phyloP scores from a whole-genome alignment of 192 early-diverging fungal species.

The Geranomyces variabilis region DNA sequence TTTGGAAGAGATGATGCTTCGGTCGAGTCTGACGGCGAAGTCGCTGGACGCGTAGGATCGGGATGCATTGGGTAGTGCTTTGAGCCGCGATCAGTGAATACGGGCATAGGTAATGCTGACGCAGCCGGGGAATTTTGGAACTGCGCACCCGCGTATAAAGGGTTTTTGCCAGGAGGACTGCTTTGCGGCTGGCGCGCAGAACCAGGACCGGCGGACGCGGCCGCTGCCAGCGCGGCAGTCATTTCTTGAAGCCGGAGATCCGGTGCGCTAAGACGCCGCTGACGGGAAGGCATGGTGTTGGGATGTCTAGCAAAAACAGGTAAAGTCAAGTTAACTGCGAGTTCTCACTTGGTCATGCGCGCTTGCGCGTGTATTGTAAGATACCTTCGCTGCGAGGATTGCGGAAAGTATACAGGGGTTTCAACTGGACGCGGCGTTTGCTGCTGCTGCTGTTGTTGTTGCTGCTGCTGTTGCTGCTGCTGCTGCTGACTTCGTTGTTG shows the following conservation, averaged over 20 bases:
- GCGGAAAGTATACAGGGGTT: constrained; percentile 15
- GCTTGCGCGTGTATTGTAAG: neutral
- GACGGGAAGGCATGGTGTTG: constrained; percentile 9
- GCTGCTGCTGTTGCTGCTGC: neutral
- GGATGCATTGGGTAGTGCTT: neutral
- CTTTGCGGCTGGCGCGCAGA: constrained; percentile 4
- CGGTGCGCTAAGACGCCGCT: constrained; percentile 28
- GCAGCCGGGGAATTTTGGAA: constrained; percentile 59
- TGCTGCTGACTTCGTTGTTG: neutral
- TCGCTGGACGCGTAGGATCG: neutral
- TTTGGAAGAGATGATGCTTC: constrained; percentile 32
- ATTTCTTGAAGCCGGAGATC: constrained; percentile 33
- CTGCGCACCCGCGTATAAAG: constrained; percentile 55
- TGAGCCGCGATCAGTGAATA: constrained; percentile 32
- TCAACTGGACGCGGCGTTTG: neutral
- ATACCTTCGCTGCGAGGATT: constrained; percentile 6
- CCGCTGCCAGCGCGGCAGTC: constrained; percentile 1
- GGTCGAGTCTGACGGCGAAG: neutral
- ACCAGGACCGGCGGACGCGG: neutral
- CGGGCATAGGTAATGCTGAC: constrained; percentile 50
- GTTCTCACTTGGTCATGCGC: neutral
- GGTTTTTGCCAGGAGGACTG: neutral
- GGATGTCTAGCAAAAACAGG: neutral
- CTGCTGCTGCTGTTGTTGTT: constrained; percentile 8
- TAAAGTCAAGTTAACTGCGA: neutral